Conservation (phyloP, 495 filamentous ascomycete genomes). For the Podospora pseudopauciseta region DNA sequence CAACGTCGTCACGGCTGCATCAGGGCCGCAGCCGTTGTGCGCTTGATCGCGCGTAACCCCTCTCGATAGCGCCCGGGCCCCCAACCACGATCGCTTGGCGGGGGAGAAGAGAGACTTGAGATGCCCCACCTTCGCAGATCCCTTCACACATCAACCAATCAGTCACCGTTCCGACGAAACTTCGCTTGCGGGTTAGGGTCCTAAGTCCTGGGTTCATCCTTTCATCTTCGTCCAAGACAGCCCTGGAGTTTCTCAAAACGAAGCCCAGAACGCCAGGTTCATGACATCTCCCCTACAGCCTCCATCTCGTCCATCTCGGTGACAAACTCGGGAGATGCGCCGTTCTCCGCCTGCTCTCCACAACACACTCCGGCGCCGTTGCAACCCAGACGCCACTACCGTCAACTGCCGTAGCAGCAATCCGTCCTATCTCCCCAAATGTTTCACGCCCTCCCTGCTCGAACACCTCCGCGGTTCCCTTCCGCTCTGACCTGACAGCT, state of each 20-base stretch:
- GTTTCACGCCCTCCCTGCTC: background rate
- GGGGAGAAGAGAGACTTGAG: background rate
- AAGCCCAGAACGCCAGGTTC: too few species aligned
- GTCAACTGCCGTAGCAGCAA: background rate
- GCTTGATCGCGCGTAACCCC: background rate
- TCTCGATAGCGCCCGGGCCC: background rate
- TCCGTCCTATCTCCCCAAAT: background rate
- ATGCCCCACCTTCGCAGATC: background rate
- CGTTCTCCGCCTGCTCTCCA: background rate
- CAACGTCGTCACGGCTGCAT: background rate
- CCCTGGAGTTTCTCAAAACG: background rate
- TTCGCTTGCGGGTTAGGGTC: background rate
- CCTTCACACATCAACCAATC: background rate
- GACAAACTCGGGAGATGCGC: background rate
- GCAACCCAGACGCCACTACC: background rate
- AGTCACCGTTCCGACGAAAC: background rate
- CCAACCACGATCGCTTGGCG: background rate
- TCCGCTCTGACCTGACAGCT: background rate
- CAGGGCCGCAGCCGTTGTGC: background rate
- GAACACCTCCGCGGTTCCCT: background rate
- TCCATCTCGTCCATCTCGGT: background rate
- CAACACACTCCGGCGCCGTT: background rate
- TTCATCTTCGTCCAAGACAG: background rate
- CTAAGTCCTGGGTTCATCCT: background rate
- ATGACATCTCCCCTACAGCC: too few species aligned